Conservation (phyloP, 2,329 filamentous ascomycete genomes). For the Xylariaceae sp. region DNA sequence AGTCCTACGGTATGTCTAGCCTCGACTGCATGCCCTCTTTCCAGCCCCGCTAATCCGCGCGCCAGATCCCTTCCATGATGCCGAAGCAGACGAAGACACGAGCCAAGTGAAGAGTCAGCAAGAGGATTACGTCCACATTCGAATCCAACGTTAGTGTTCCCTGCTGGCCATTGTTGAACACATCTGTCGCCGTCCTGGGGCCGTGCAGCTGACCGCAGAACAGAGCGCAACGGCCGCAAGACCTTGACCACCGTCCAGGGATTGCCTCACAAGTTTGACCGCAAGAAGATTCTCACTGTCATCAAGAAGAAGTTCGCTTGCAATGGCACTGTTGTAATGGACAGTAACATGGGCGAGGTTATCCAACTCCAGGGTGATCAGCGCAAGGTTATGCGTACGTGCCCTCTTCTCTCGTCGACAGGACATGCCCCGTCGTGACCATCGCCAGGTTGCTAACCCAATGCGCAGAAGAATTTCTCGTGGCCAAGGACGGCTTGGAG, state of each 20-base stretch:
- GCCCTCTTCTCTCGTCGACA: background rate
- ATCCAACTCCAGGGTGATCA: slow-evolving; percentile 99
- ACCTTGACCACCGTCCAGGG: slow-evolving; percentile 99
- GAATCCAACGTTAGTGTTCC: slow-evolving; percentile 82
- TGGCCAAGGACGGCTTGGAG: slow-evolving; percentile 88
- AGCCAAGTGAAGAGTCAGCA: slow-evolving; percentile 81
- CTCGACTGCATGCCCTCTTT: slow-evolving; percentile 10
- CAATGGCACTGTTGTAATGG: slow-evolving; percentile 98
- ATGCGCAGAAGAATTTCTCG: slow-evolving; percentile 71
- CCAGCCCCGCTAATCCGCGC: slow-evolving; percentile 14
- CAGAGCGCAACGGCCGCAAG: slow-evolving; percentile 99
- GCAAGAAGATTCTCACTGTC: slow-evolving; percentile 91
- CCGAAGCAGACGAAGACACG: slow-evolving; percentile 88
- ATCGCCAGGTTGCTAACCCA: slow-evolving; percentile 5
- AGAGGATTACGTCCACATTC: slow-evolving; percentile 98
- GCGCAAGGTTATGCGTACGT: slow-evolving; percentile 78
- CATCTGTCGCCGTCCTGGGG: background rate
- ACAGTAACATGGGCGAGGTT: slow-evolving; percentile 97
- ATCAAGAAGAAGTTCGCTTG: slow-evolving; percentile 56
- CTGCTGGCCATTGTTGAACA: background rate
- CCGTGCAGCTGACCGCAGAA: slow-evolving; percentile 3
- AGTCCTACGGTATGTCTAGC: slow-evolving; percentile 73
- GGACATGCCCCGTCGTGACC: background rate
- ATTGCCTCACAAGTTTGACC: slow-evolving; percentile 96
- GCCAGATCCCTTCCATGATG: slow-evolving; percentile 97